A percentile compares a stretch with the other conserved stretches of the same genome.
Evolutionary conservation across 2,329 filamentous ascomycete species (phyloP).

Genomic region (Sarocladiaceae sp.): DNA sequence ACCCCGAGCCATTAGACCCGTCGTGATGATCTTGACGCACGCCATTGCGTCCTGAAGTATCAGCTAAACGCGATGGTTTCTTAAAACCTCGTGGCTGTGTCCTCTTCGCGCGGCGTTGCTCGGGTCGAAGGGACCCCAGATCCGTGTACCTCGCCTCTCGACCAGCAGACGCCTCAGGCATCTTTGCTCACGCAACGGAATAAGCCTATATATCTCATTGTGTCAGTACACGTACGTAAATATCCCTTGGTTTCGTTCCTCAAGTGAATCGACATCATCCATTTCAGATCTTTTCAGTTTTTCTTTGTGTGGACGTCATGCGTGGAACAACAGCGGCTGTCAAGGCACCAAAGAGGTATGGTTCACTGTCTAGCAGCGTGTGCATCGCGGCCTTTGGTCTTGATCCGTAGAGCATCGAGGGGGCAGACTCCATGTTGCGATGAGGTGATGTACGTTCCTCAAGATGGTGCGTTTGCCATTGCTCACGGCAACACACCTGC

Average conservation of each 20-base stretch:
- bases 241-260: no score
- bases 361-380: constrained; percentile 23
- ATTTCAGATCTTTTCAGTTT: constrained; percentile 76
- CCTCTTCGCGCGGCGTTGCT: not conserved
- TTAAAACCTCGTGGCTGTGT: not conserved
- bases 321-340: constrained; percentile 47
- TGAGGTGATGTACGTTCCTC: constrained; percentile 16
- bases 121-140: not conserved
- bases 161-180: not conserved
- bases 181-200: not conserved
- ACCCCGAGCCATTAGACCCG: no score
- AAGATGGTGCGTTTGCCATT: not conserved
- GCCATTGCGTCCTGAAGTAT: not conserved
- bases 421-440: constrained; percentile 51
- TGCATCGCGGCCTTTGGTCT: constrained; percentile 59
- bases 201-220: no score
- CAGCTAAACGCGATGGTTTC: not conserved
- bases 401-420: constrained; percentile 39
- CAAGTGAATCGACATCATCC: no score
- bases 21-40: no score
- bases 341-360: constrained; percentile 15
- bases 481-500: not conserved
- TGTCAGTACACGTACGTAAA: no score
- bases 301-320: constrained; percentile 41
- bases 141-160: not conserved